A percentile compares a stretch with the other conserved stretches of the same genome.
Conservation (phyloP, 768 basidiomycete species). For the Hirschioporus abietinus region DNA sequence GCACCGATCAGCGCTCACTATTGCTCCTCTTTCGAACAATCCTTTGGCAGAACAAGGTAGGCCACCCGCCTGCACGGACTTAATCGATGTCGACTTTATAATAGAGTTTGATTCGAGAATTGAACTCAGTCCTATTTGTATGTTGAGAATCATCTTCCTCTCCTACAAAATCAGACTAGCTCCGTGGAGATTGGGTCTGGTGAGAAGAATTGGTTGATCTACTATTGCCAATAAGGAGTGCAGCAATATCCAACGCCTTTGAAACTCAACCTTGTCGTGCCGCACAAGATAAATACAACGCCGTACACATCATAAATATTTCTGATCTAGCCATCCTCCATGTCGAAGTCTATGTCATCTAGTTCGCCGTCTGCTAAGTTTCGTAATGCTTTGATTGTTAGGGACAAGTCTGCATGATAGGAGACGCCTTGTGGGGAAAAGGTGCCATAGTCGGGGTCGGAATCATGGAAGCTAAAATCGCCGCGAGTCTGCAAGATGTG, state of each 20-base stretch:
- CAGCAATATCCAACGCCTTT: neutral
- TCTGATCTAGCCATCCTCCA: neutral
- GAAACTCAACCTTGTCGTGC: neutral
- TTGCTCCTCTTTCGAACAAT: neutral
- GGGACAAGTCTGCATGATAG: neutral
- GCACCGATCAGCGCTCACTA: neutral
- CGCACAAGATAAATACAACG: neutral
- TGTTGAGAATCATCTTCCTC: neutral
- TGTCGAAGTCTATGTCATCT: neutral
- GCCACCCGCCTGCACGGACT: neutral
- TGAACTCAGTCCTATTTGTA: conserved; percentile 1
- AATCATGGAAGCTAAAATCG: neutral
- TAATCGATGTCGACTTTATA: neutral
- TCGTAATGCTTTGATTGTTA: neutral
- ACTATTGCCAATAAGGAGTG: neutral
- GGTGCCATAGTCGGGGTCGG: neutral
- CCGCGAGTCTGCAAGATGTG: neutral
- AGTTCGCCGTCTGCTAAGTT: neutral
- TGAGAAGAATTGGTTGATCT: neutral
- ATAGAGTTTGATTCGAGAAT: neutral
- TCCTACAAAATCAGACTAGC: neutral
- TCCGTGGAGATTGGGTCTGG: conserved; percentile 1
- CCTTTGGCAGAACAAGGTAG: neutral
- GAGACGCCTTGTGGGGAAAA: neutral
- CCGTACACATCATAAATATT: neutral